Evolutionary conservation across 2,329 filamentous ascomycete species (phyloP), one percentile per base, ranked within the genome.

Genomic region (Sarocladium strictum): DNA sequence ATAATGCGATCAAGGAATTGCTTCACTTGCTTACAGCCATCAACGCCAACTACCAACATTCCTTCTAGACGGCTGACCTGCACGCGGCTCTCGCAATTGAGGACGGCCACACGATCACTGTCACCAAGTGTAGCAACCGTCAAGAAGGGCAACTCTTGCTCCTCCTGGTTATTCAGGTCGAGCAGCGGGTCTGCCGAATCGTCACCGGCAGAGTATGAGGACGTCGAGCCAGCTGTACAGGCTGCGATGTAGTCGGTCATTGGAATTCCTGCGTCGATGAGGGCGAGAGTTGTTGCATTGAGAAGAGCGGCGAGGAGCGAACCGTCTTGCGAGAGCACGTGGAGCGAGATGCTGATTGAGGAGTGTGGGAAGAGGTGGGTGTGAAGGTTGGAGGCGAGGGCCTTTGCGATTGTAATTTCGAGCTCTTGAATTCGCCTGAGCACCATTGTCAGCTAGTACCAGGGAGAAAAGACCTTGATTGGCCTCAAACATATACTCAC

Each of bases 231-330:
- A 0, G 90, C 89, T 1, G 92, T 96, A 71, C 90, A 95, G 5
- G 92, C 90, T 21, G 86, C 85, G 2, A 97, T 81, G 67, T 97
- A 95, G 66, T 96, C 90, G 2, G 85, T 84, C 92, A 97, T 97
- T 23, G 94, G 94, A 19, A 99, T 87, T 53, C 94, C 94, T 1
- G 94, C 94, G 67, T 99, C 94, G 58, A 97, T 86, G 21, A 97
- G 83, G 0, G 94, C 94, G 12, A 99, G 82, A 0, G 93, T 96
- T 0, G 89, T 83, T 3, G 94, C 94, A 65, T 99, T 99, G 62
- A 97, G 77, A 45, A 93, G 90, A 0, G 91, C 88, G 0, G 93
- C 91, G 19, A 99, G 84, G 2, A 97, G 79, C 1, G 89, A 92
- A 26, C 94, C 94, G 68, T 99, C 94, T 61, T 95, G 86, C 0